phyloP scores from a whole-genome alignment of 2,329 filamentous ascomycete species.

The Claviceps sp. region DNA sequence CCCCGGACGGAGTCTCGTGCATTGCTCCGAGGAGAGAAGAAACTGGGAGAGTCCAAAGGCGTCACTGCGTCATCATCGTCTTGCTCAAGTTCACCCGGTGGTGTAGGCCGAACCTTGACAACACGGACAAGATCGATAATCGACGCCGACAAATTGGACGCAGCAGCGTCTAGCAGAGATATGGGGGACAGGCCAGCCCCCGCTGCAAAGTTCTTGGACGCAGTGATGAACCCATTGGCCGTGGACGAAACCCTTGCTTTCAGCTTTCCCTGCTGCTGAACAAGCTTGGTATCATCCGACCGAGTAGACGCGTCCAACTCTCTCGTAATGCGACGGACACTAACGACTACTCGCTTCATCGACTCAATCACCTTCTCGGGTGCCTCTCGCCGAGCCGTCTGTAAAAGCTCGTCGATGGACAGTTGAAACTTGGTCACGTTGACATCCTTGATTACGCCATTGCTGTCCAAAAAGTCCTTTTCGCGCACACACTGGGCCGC shows the following conservation, averaged over 20 bases:
- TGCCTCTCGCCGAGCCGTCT: conserved; percentile 58
- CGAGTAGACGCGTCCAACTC: conserved; percentile 53
- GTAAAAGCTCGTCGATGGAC: conserved; percentile 79
- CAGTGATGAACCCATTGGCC: conserved; percentile 90
- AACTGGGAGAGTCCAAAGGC: conserved; percentile 53
- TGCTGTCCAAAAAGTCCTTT: conserved; percentile 52
- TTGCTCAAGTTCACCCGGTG: conserved; percentile 61
- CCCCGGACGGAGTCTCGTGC: conserved; percentile 22
- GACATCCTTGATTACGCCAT: conserved; percentile 76
- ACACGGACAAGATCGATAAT: conserved; percentile 73
- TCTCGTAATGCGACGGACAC: conserved; percentile 71
- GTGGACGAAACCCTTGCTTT: conserved; percentile 80
- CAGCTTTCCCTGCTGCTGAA: conserved; percentile 52
- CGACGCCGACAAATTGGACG: conserved; percentile 74
- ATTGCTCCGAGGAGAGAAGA: conserved; percentile 47
- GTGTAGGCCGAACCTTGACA: conserved; percentile 71
- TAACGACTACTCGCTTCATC: conserved; percentile 75
- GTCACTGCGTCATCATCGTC: conserved; percentile 56
- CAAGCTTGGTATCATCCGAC: conserved; percentile 34
- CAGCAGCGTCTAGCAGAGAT: conserved; percentile 85
- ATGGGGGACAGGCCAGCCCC: conserved; percentile 79
- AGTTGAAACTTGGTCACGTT: conserved; percentile 94
- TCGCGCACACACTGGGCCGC: conserved; percentile 54
- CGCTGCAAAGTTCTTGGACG: conserved; percentile 78
- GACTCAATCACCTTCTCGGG: conserved; percentile 65